These are phyloP conservation scores for Mitragyna speciosa DNA, from an alignment of 257 asterid genomes.

Conservation along the genomic window DNA sequence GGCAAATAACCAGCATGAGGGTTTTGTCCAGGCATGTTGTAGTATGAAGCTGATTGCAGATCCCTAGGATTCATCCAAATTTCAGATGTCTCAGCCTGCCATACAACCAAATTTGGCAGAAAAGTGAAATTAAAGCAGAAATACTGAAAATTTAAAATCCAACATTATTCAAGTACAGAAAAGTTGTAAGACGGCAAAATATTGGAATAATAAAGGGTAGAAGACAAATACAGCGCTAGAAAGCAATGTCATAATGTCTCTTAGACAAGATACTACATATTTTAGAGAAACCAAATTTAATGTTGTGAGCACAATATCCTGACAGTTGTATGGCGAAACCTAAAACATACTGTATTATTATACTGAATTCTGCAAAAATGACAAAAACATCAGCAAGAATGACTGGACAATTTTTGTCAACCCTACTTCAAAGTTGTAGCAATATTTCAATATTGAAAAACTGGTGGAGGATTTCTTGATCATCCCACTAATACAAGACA, in stretches of 20 bases:
- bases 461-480: neutral
- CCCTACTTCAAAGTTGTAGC: neutral
- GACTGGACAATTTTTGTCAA: neutral
- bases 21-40: slow-evolving; percentile 82
- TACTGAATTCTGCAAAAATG: neutral
- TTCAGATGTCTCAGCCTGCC: slow-evolving; percentile 95
- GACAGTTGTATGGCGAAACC: neutral
- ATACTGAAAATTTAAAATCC: neutral
- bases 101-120: neutral
- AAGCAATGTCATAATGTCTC: neutral
- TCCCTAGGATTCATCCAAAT: slow-evolving; percentile 93
- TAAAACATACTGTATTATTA: neutral
- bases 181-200: neutral
- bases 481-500: neutral
- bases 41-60: slow-evolving; percentile 75
- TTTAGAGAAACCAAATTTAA: neutral
- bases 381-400: neutral
- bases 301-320: neutral
- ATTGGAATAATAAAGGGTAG: too few species aligned
- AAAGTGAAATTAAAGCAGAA: neutral
- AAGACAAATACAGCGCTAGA: neutral
- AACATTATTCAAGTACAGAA: neutral
- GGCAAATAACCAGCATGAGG: slow-evolving; percentile 82
- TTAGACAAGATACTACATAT: neutral
- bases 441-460: neutral